Evolutionary conservation across 2,329 filamentous ascomycete species (phyloP), one percentile per base, ranked within the genome.

Genomic region (Cadophora sp.): DNA sequence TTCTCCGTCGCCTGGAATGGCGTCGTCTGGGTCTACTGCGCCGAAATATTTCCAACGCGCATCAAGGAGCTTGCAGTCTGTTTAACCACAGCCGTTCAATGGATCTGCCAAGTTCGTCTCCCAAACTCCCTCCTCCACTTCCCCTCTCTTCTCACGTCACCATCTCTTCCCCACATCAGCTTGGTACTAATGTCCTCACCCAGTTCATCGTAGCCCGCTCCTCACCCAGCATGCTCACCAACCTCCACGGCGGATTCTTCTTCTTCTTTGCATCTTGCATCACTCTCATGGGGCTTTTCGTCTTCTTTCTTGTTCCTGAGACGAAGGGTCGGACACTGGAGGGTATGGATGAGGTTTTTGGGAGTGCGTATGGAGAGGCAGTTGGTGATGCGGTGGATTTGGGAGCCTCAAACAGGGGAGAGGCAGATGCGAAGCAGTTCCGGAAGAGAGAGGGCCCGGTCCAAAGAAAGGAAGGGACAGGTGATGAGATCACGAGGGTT

Each of bases 251-350:
- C 9, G 72, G 72, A 7, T 74, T 74, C 61, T 75, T 74, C 67
- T 75, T 75, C 65, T 74, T 76, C 58, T 93, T 93, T 78, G 91
- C 90, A 0, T 88, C 83, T 0, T 92, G 90, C 76, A 90, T 91
- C 71, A 81, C 91, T 29, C 80, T 86, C 0, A 90, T 86, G 1
- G 85, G 87, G 0, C 70, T 87, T 0, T 79, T 92, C 14, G 89
- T 94, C 31, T 94, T 90, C 80, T 91, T 93, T 79, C 92, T 92
- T 76, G 86, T 94, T 56, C 87, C 91, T 64, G 91, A 94, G 77
- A 90, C 87, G 55, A 89, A 91, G 75, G 91, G 90, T 53, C 85
- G 90, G 8, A 90, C 88, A 0, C 84, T 94, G 2, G 92, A 94
- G 80, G 90, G 94, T 77, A 91, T 94, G 69, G 92, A 94, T 67